Conservation (phyloP, 2,329 filamentous ascomycete species). For the Cladosporium sp. region DNA sequence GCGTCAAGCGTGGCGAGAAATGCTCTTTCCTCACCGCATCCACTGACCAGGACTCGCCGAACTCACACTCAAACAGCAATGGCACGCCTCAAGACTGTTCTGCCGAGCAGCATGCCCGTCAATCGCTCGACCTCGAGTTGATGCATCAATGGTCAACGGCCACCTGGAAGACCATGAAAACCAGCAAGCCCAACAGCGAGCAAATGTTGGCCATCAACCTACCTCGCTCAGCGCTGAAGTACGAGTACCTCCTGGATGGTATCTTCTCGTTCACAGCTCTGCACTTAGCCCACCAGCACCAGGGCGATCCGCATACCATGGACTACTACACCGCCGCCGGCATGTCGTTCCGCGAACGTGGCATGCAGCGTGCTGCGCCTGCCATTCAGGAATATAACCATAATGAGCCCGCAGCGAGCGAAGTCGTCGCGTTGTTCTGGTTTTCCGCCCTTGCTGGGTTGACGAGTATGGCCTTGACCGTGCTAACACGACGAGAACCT, state of each 20-base stretch:
- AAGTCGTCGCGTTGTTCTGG: conserved; percentile 14
- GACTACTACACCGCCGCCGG: conserved; percentile 10
- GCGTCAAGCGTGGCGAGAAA: conserved; percentile 25
- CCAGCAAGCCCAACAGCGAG: conserved; percentile 1
- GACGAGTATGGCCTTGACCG: conserved; percentile 3
- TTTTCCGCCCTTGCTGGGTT: conserved; percentile 7
- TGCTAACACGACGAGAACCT: not conserved
- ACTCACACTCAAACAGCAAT: conserved; percentile 10
- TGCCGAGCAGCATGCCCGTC: conserved; percentile 9
- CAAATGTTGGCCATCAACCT: conserved; percentile 19
- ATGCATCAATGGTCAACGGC: conserved; percentile 28
- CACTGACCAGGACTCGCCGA: conserved; percentile 6
- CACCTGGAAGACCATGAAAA: conserved; percentile 23
- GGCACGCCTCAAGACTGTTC: conserved; percentile 14
- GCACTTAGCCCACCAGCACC: conserved; percentile 25
- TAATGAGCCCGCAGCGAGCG: not conserved
- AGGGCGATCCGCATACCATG: conserved; percentile 15
- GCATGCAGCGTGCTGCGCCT: conserved; percentile 11
- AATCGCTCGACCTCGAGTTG: conserved; percentile 27
- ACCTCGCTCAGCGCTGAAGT: conserved; percentile 24
- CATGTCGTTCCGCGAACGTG: conserved; percentile 3
- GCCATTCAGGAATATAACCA: conserved; percentile 5
- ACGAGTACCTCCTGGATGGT: conserved; percentile 26
- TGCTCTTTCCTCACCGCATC: conserved; percentile 24
- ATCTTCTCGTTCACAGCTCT: conserved; percentile 27